Percentiles rank a stretch among this genome's conserved stretches.
Evolutionary conservation across 176 grass and related monocot genomes (phyloP).

Genomic region (Aechmea fasciata): DNA sequence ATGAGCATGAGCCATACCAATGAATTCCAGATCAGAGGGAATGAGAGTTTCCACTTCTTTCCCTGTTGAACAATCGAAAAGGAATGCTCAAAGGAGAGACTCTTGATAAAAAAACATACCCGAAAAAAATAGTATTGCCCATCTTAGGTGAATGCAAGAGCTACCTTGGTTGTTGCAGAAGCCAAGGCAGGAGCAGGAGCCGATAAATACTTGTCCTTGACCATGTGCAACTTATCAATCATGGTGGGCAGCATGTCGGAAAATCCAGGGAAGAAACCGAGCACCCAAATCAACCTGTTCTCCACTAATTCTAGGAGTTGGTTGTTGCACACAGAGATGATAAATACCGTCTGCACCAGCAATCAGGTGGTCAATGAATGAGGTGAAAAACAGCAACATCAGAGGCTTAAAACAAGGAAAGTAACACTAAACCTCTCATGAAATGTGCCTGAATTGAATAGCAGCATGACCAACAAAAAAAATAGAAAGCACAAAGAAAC

Average conservation of each 20-base stretch:
- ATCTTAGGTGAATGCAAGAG: neutral
- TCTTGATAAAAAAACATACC: too few relatives aligned
- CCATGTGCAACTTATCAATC: conserved; percentile 60
- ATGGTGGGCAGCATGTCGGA: conserved; percentile 52
- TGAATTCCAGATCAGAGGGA: conserved; percentile 73
- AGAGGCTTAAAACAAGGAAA: neutral
- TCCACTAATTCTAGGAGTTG: conserved; percentile 87
- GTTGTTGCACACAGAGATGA: conserved; percentile 82
- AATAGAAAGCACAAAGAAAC: neutral
- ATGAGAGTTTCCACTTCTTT: conserved; percentile 65
- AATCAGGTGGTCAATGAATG: conserved; percentile 10
- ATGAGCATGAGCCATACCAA: conserved; percentile 69
- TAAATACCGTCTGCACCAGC: conserved; percentile 56
- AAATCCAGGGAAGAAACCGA: conserved; percentile 57
- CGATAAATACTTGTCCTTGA: conserved; percentile 73
- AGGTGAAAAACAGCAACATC: conserved; percentile 9
- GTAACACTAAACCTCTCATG: neutral
- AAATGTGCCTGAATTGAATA: neutral
- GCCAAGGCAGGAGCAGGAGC: conserved; percentile 32
- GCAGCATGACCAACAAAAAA: neutral
- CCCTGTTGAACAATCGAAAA: conserved; percentile 32
- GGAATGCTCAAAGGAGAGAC: too few relatives aligned
- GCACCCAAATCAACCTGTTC: conserved; percentile 68
- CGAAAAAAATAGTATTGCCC: too few relatives aligned
- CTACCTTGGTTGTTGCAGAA: conserved; percentile 38